Base-by-base conservation (phyloP, 148 eudicot genomes). In the Nepenthes gracilis region DNA sequence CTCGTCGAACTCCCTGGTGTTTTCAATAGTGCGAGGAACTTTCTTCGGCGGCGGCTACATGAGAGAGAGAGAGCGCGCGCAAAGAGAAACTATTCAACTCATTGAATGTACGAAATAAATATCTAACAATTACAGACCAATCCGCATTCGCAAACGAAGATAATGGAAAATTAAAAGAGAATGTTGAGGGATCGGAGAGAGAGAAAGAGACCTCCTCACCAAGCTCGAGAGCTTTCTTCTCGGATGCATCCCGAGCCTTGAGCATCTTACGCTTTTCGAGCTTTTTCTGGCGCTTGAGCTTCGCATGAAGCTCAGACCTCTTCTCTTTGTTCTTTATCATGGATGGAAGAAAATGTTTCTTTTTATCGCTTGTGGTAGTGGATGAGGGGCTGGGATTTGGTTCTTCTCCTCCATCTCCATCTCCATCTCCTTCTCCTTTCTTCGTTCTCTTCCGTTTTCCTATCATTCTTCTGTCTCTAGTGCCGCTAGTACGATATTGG, bases 311-410 rank as follows among this genome's bases (percentile, higher is more conserved):
- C n/a, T 77, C 90, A 2, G 96, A 75, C 55, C 98, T 72, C 66
- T 86, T 88, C 48, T 75, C 88, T 68, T 92, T 90, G 76, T 92
- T 92, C 64, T 92, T 92, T 4, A 92, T 82, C 80, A 66, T 83
- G 0, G 98, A 92, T 1, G 98, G 98, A 6, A 81, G 81, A 43
- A 88, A 50, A 73, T 67, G 62, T 50, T 69, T 59, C 67, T 49
- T 65, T 33, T 67, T 56, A 9, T 0, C 2, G 50, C 12, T 59
- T 35, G 70, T 13, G 64, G 65, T 35, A 35, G 74, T 60, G 23
- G 23, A 23, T 23, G 23, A 23, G 11, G 74, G 62, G 12, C 61
- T 12, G 23, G 35, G 0, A 8, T 33, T 49, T 55, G 73, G 64
- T 9, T 23, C 66, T 12, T 61, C 6, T 13, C 55, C 66, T 6